phyloP scores from a whole-genome alignment of 176 grass and related monocot species.

The Dactylis glomerata region DNA sequence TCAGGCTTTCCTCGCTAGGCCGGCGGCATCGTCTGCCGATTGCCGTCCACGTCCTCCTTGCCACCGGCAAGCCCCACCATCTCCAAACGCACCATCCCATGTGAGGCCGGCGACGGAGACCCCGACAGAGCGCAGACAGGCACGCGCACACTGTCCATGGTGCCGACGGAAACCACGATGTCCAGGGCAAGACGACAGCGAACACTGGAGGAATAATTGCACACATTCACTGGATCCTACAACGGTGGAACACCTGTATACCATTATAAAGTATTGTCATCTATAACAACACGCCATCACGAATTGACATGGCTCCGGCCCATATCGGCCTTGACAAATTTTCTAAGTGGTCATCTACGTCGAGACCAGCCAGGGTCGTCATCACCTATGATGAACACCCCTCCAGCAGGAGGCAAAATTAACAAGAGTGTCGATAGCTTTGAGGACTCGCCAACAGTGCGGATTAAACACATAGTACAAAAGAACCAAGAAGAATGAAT shows the following conservation, averaged over 20 bases:
- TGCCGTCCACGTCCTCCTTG: background rate
- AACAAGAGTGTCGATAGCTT: constrained; percentile 36
- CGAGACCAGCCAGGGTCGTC: constrained; percentile 4
- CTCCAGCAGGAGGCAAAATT: constrained; percentile 34
- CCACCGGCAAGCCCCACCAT: background rate
- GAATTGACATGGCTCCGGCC: constrained; percentile 23
- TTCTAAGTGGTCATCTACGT: constrained; percentile 38
- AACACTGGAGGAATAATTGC: background rate
- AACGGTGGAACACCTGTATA: constrained; percentile 30
- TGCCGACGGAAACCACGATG: background rate
- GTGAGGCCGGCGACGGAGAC: constrained; percentile 25
- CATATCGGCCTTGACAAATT: constrained; percentile 15
- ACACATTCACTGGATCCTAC: constrained; percentile 1
- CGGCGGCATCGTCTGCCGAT: background rate
- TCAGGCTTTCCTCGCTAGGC: background rate
- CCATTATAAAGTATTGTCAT: constrained; percentile 11
- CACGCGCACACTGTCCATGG: background rate
- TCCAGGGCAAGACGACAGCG: background rate
- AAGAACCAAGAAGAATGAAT: constrained; percentile 55
- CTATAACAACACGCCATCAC: constrained; percentile 43
- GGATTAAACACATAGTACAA: constrained; percentile 32
- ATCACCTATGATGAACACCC: background rate
- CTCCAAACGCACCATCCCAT: background rate
- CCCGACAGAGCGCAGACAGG: constrained; percentile 18
- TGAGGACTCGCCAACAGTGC: constrained; percentile 13